Conservation (phyloP, 2,329 filamentous ascomycete species). For the Dryadomyces quercivorus region DNA sequence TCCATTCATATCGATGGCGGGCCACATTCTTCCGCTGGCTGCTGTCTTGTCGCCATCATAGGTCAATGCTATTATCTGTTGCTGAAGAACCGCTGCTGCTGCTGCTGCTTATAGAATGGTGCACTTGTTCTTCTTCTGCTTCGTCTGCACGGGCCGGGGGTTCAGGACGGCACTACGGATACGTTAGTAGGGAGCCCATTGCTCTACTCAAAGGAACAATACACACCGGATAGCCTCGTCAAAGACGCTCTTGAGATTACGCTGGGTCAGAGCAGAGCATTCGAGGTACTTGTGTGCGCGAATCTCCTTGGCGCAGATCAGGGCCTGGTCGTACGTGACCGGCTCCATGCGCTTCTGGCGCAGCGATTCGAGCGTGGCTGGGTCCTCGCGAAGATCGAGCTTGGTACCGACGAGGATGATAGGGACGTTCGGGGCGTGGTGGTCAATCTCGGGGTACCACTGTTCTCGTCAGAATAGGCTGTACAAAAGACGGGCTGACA, state of each 20-base stretch:
- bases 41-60: background rate
- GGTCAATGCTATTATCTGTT: background rate
- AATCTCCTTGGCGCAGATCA: conserved; percentile 85
- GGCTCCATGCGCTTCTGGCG: conserved; percentile 91
- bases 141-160: conserved; percentile 44
- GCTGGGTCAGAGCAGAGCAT: conserved; percentile 91
- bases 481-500: background rate
- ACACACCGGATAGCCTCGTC: conserved; percentile 94
- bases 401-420: conserved; percentile 97
- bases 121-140: conserved; percentile 57
- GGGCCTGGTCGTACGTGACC: conserved; percentile 87
- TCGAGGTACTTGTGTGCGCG: conserved; percentile 94
- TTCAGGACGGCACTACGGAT: conserved; percentile 54
- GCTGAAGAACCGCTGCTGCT: background rate
- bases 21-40: background rate
- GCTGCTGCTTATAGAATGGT: conserved; percentile 44
- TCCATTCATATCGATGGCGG: conserved; percentile 8
- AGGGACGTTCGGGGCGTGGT: conserved; percentile 88
- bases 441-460: conserved; percentile 97
- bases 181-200: conserved; percentile 12
- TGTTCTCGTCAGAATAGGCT: conserved; percentile 23
- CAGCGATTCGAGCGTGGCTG: conserved; percentile 66
- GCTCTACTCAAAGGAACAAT: background rate
- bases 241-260: conserved; percentile 96
- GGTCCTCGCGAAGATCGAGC: conserved; percentile 87